Conservation (phyloP, 2,329 filamentous ascomycete genomes). For the Cercospora brassicicola region DNA sequence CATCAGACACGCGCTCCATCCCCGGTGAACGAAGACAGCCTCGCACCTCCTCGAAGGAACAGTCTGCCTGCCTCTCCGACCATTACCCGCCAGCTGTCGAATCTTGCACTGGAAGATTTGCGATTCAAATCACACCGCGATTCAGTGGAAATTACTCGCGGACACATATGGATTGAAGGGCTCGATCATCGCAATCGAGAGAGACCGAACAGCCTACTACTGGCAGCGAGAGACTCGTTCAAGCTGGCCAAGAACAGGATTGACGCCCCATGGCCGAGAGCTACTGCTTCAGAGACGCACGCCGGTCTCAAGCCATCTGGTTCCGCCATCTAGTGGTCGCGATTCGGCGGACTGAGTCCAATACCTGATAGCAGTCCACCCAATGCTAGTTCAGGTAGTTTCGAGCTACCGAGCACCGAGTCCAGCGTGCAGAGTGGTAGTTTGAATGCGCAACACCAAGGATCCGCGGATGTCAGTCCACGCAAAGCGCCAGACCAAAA, state of each 20-base stretch:
- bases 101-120: slow-evolving; percentile 28
- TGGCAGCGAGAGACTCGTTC: slow-evolving; percentile 33
- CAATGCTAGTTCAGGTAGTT: slow-evolving; percentile 10
- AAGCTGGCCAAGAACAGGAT: slow-evolving; percentile 32
- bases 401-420: background rate
- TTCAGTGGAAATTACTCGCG: slow-evolving; percentile 34
- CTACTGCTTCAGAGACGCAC: background rate
- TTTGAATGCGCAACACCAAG: background rate
- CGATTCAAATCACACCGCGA: slow-evolving; percentile 33
- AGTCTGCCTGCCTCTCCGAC: slow-evolving; percentile 25
- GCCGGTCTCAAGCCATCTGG: background rate
- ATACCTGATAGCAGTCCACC: slow-evolving; percentile 38
- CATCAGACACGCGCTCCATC: slow-evolving; percentile 12
- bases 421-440: background rate
- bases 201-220: slow-evolving; percentile 25
- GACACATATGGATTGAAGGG: slow-evolving; percentile 24
- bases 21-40: slow-evolving; percentile 1
- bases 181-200: slow-evolving; percentile 13
- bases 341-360: slow-evolving; percentile 32
- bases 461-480: background rate
- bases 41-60: slow-evolving; percentile 17
- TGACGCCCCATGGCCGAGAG: slow-evolving; percentile 24
- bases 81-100: slow-evolving; percentile 24
- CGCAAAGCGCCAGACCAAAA: background rate
- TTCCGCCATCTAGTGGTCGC: slow-evolving; percentile 15